These are phyloP conservation scores for Colletotrichum godetiae DNA, from an alignment of 2,329 filamentous ascomycete genomes.

Conservation along the genomic window DNA sequence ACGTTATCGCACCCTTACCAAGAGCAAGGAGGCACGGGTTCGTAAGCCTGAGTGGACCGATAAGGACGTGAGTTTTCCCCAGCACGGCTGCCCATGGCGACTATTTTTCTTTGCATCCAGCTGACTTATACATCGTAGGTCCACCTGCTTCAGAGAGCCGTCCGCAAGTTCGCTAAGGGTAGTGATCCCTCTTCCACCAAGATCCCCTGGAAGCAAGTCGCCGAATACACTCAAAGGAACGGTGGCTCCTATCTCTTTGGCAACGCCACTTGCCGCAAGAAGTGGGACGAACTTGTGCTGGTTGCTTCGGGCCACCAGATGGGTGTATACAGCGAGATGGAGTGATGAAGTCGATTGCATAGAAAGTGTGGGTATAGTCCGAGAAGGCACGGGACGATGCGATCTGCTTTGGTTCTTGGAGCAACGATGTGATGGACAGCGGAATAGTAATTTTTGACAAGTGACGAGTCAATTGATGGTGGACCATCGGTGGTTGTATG, in stretches of 20 bases:
- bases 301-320: constrained; percentile 3
- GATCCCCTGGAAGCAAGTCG: constrained; percentile 68
- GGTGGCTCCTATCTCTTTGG: constrained; percentile 71
- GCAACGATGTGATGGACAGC: not conserved
- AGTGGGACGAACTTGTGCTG: constrained; percentile 60
- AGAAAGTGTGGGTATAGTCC: not conserved
- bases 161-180: constrained; percentile 49
- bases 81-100: not conserved
- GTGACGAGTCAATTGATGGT: constrained; percentile 2
- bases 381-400: not conserved
- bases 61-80: constrained; percentile 68
- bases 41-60: constrained; percentile 74
- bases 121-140: constrained; percentile 47
- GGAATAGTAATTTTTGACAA: not conserved
- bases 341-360: not conserved
- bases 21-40: constrained; percentile 69
- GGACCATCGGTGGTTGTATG: not conserved
- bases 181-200: constrained; percentile 47
- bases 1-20: constrained; percentile 73
- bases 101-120: not conserved
- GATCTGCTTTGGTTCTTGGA: not conserved
- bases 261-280: constrained; percentile 67
- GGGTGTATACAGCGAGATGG: not conserved
- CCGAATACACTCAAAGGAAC: constrained; percentile 60
- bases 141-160: constrained; percentile 56